Evolutionary conservation across 176 grass and related monocot genomes (phyloP).

Genomic region (Aegilops tauschii): DNA sequence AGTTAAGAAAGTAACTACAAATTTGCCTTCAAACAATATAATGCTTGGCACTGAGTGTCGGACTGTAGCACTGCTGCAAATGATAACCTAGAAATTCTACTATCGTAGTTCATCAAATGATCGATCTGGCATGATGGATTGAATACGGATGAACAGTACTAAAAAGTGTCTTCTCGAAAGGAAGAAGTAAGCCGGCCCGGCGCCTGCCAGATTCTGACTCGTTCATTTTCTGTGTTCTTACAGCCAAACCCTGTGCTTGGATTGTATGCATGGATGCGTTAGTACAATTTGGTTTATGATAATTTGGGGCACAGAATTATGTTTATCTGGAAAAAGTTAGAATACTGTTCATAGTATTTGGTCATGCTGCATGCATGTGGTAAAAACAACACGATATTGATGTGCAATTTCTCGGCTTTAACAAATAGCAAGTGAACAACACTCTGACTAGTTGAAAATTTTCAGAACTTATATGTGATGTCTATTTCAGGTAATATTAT

Average conservation of each 20-base stretch:
- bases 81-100: background rate
- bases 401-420: background rate
- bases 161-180: background rate
- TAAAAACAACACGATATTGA: background rate
- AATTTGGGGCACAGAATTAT: background rate
- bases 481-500: conserved; percentile 9
- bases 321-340: conserved; percentile 11
- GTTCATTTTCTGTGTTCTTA: conserved; percentile 14
- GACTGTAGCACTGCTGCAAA: background rate
- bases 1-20: background rate
- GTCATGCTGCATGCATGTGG: background rate
- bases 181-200: background rate
- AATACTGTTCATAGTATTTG: background rate
- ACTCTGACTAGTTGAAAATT: background rate
- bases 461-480: background rate
- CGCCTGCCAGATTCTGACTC: background rate
- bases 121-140: background rate
- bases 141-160: background rate
- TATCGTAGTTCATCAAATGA: background rate
- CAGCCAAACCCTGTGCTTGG: background rate
- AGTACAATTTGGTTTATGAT: background rate
- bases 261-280: background rate
- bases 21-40: background rate
- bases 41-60: background rate
- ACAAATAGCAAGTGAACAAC: background rate